A percentile compares a stretch with the other conserved stretches of the same genome.
These are phyloP conservation scores for Serendipita indica DNA, from an alignment of 768 basidiomycete species.

Conservation along the genomic window DNA sequence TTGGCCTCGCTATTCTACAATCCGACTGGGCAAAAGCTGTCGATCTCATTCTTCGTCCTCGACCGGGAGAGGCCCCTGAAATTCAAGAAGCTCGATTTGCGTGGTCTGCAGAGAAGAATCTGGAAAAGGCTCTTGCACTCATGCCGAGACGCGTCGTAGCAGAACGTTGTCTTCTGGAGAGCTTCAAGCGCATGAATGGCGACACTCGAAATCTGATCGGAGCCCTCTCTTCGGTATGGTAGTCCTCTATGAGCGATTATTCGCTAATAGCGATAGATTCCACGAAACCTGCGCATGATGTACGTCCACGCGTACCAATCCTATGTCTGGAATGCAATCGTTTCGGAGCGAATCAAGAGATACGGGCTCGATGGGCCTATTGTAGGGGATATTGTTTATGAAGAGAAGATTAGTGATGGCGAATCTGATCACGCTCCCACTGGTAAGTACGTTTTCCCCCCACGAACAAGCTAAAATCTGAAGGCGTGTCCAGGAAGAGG, in stretches of 20 bases:
- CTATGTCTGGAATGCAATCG: conserved; percentile 95
- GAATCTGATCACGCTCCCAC: conserved; percentile 16
- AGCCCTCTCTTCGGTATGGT: conserved; percentile 59
- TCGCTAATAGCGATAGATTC: conserved; percentile 45
- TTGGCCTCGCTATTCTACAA: conserved; percentile 77
- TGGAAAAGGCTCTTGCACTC: conserved; percentile 64
- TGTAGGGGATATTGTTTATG: conserved; percentile 80
- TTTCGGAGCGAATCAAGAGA: conserved; percentile 77
- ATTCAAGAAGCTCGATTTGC: conserved; percentile 70
- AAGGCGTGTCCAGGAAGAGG: conserved; percentile 4
- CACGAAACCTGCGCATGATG: conserved; percentile 87
- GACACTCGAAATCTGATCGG: conserved; percentile 76
- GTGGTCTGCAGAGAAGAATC: conserved; percentile 72
- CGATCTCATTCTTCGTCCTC: conserved; percentile 60
- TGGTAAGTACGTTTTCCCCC: not conserved
- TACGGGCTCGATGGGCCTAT: conserved; percentile 62
- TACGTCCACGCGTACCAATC: conserved; percentile 98
- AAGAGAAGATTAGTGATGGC: conserved; percentile 19
- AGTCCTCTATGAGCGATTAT: not conserved
- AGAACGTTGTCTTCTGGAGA: conserved; percentile 83
- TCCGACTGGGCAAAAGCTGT: conserved; percentile 85
- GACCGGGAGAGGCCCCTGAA: conserved; percentile 88
- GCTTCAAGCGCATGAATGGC: conserved; percentile 65
- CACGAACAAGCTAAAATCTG: not conserved
- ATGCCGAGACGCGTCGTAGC: conserved; percentile 90